A percentile compares a stretch with the other conserved stretches of the same genome.
Evolutionary conservation across 2,329 filamentous ascomycete genomes (phyloP).

Genomic region (Colletotrichum simmondsii): DNA sequence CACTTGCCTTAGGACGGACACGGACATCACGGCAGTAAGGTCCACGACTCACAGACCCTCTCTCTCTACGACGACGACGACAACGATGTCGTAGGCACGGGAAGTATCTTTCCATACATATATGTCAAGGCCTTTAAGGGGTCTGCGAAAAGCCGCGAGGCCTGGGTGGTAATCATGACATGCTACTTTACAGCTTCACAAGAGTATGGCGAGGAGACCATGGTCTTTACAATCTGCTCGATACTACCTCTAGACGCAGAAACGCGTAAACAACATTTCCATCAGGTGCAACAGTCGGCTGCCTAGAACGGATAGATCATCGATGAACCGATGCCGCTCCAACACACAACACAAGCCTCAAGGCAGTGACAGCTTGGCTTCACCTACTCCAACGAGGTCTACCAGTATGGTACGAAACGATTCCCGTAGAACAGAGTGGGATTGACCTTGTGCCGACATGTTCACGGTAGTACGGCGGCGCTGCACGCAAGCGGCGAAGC

Average conservation of each 20-base stretch:
- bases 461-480: not conserved
- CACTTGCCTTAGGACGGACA: conserved; percentile 17
- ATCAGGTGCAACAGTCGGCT: not conserved
- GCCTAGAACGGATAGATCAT: not conserved
- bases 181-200: not conserved
- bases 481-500: conserved; percentile 29
- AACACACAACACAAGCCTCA: not conserved
- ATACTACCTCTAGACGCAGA: not conserved
- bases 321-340: not conserved
- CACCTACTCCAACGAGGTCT: not conserved
- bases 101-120: not conserved
- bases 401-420: too few species aligned
- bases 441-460: conserved; percentile 27
- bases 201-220: not conserved
- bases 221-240: not conserved
- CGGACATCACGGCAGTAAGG: conserved; percentile 14
- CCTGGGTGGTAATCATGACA: not conserved
- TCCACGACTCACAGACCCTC: conserved; percentile 12
- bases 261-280: not conserved
- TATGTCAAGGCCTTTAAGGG: not conserved
- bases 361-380: conserved; percentile 25
- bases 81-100: not conserved
- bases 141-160: not conserved
- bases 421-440: not conserved
- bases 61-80: not conserved